phyloP scores from a whole-genome alignment of 169 alveolate species.

The Sarcocystis neurona region DNA sequence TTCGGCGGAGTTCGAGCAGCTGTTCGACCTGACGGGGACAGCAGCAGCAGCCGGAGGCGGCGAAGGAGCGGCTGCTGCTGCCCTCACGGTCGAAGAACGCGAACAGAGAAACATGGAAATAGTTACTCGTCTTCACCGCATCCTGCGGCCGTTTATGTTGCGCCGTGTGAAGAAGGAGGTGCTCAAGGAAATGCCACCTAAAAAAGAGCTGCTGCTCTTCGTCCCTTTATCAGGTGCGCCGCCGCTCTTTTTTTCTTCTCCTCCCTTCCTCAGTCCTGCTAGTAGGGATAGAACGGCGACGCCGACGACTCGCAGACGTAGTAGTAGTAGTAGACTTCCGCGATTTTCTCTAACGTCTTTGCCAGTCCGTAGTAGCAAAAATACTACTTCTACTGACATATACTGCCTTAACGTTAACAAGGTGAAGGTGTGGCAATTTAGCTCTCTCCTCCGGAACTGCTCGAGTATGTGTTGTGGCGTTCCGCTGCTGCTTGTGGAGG shows the following conservation, averaged over 20 bases:
- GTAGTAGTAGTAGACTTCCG: too few species aligned
- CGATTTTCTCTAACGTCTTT: too few species aligned
- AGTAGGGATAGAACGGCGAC: neutral
- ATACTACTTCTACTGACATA: too few species aligned
- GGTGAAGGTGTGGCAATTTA: too few species aligned
- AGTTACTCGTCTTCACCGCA: slow-evolving; percentile 92
- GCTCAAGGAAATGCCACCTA: slow-evolving; percentile 95
- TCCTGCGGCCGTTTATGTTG: slow-evolving; percentile 84
- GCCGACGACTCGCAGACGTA: too few species aligned
- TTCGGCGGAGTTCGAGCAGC: slow-evolving; percentile 95
- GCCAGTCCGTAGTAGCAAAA: too few species aligned
- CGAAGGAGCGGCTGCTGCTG: slow-evolving; percentile 47
- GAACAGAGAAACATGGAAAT: slow-evolving; percentile 74
- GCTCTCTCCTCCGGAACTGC: too few species aligned
- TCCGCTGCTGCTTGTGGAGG: too few species aligned
- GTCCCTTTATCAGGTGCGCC: slow-evolving; percentile 46
- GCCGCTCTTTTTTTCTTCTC: neutral
- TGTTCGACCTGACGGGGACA: slow-evolving; percentile 80
- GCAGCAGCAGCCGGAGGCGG: slow-evolving; percentile 68
- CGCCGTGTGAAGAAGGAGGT: slow-evolving; percentile 96
- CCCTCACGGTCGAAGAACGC: slow-evolving; percentile 69
- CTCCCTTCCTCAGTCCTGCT: neutral
- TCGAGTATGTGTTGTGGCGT: too few species aligned
- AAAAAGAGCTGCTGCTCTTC: slow-evolving; percentile 83
- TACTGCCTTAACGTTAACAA: too few species aligned